Conservation (phyloP, 176 grass and related monocot genomes). For the Zoysia pacifica region DNA sequence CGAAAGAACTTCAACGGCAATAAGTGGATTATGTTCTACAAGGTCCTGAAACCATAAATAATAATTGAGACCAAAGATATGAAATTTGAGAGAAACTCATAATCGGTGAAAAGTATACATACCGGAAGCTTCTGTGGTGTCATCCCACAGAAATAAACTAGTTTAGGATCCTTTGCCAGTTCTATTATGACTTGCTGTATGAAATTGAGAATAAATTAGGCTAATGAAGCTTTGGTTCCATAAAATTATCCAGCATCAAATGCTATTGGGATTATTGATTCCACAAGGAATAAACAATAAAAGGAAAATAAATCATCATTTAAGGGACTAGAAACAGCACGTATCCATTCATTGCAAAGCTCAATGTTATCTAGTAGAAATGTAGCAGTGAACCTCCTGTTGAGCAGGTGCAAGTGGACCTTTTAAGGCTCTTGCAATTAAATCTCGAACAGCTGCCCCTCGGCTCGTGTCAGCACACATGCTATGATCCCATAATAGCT, state of each 20-base stretch:
- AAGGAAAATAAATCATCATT: not conserved
- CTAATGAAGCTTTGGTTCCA: slow-evolving; percentile 9
- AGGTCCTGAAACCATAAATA: slow-evolving; percentile 68
- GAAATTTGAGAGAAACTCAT: not conserved
- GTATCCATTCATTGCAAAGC: slow-evolving; percentile 10
- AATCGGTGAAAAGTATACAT: slow-evolving; percentile 21
- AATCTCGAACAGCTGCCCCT: slow-evolving; percentile 86
- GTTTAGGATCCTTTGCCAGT: slow-evolving; percentile 89
- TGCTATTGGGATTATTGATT: not conserved
- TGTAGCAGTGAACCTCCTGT: slow-evolving; percentile 90
- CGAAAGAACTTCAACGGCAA: slow-evolving; percentile 95
- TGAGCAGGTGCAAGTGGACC: slow-evolving; percentile 90
- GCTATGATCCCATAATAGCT: slow-evolving; percentile 94
- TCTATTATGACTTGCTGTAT: slow-evolving; percentile 92
- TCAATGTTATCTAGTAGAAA: slow-evolving; percentile 32
- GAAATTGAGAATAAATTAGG: slow-evolving; percentile 61
- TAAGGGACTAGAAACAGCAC: slow-evolving; percentile 22
- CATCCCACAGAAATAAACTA: slow-evolving; percentile 90
- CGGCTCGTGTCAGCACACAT: slow-evolving; percentile 97
- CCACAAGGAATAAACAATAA: not conserved
- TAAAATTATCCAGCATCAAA: slow-evolving; percentile 26
- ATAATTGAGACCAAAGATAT: slow-evolving; percentile 29
- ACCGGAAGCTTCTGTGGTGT: slow-evolving; percentile 88
- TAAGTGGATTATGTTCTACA: slow-evolving; percentile 96
- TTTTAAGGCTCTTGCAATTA: slow-evolving; percentile 93